Conservation (phyloP, 345 rosid genomes). For the Arabidopsis thaliana region DNA sequence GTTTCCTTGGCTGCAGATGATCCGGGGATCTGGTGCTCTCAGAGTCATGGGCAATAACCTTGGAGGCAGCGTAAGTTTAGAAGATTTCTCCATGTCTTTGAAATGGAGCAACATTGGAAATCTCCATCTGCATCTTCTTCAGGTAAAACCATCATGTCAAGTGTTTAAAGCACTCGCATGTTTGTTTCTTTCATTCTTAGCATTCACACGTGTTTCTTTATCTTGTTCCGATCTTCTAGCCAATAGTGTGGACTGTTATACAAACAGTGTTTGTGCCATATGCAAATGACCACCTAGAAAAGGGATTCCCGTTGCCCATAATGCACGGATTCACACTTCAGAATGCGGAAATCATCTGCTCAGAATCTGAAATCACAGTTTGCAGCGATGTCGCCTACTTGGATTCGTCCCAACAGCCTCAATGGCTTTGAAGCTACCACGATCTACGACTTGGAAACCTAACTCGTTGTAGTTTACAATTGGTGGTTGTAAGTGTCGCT, state of each 20-base stretch:
- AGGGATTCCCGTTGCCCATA: conserved; percentile 88
- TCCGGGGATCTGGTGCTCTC: conserved; percentile 73
- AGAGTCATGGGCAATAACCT: conserved; percentile 76
- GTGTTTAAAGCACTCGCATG: background rate
- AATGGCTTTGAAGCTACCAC: conserved; percentile 2
- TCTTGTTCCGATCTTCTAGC: conserved; percentile 58
- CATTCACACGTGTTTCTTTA: background rate
- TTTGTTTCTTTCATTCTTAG: background rate
- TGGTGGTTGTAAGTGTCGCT: conserved; percentile 19
- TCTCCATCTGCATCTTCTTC: conserved; percentile 73
- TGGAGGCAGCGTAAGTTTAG: conserved; percentile 73
- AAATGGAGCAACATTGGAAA: conserved; percentile 92
- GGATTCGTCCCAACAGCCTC: conserved; percentile 40
- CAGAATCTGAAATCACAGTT: conserved; percentile 62
- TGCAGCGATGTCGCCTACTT: conserved; percentile 70
- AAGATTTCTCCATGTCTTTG: conserved; percentile 76
- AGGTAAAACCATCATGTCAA: conserved; percentile 54
- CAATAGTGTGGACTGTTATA: conserved; percentile 84
- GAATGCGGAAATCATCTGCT: conserved; percentile 61
- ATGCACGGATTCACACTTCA: conserved; percentile 82
- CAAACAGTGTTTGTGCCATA: conserved; percentile 85
- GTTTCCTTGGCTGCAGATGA: conserved; percentile 54
- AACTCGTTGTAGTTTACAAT: conserved; percentile 26
- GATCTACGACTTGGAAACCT: conserved; percentile 5
- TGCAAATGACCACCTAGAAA: conserved; percentile 70